Conservation (phyloP, 176 grass and related monocot species). For the Carex parvula region DNA sequence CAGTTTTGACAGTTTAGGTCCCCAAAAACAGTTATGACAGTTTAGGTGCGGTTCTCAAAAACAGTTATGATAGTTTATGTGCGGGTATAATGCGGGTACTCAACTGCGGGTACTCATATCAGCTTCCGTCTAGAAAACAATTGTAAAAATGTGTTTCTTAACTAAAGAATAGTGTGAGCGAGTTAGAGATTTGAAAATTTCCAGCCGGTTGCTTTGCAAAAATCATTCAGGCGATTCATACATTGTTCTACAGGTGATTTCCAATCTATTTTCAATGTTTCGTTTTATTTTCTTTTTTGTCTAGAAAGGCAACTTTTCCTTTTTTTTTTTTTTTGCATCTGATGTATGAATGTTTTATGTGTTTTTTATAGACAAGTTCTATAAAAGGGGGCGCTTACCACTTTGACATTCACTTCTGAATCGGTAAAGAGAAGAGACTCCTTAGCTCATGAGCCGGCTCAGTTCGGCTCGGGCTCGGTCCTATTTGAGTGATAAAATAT, state of each 20-base stretch:
- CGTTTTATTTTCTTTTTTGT: not conserved
- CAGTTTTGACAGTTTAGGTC: too few relatives aligned
- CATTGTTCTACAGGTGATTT: conserved; percentile 78
- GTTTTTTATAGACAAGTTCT: conserved; percentile 53
- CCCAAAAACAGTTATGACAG: too few relatives aligned
- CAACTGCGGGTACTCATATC: too few relatives aligned
- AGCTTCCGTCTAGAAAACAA: too few relatives aligned
- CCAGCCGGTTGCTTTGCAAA: conserved; percentile 75
- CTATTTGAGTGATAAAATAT: too few relatives aligned
- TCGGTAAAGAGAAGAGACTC: conserved; percentile 95
- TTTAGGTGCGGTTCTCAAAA: too few relatives aligned
- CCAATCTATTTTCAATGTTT: not conserved
- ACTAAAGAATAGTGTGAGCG: conserved; percentile 80
- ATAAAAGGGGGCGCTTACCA: conserved; percentile 68
- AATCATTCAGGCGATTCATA: conserved; percentile 89
- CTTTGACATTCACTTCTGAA: too few relatives aligned
- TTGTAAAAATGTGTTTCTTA: conserved; percentile 37
- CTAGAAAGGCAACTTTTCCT: too few relatives aligned
- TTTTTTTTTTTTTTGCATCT: not conserved
- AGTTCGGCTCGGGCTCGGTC: too few relatives aligned
- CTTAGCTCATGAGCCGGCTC: too few relatives aligned
- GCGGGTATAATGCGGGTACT: too few relatives aligned
- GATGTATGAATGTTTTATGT: conserved; percentile 13
- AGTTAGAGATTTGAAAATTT: conserved; percentile 93
- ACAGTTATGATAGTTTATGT: too few relatives aligned